These are phyloP conservation scores for Scheffersomyces stambukii DNA, from an alignment of 1,139 yeast genomes.

Conservation along the genomic window DNA sequence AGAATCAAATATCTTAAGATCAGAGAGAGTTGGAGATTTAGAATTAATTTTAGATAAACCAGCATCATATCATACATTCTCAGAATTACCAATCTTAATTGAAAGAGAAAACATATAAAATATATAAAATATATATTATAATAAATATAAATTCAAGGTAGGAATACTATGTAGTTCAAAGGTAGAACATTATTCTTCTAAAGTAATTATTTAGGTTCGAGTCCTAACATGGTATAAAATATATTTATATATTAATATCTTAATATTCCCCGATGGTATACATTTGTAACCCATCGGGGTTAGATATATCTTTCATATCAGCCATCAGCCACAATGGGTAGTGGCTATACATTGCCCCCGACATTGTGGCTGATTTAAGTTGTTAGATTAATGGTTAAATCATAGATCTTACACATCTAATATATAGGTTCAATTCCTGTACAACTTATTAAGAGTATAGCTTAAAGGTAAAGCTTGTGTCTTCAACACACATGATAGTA, in stretches of 20 bases:
- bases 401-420: conserved; percentile 2
- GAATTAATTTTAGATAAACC: conserved; percentile 13
- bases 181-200: conserved; percentile 3
- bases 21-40: conserved; percentile 9
- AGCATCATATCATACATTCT: conserved; percentile 12
- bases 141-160: no score
- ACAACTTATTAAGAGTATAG: conserved; percentile 2
- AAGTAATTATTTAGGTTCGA: conserved; percentile 2
- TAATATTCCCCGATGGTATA: no score
- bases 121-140: no score
- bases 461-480: conserved; percentile 3
- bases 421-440: conserved; percentile 1
- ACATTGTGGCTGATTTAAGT: no score
- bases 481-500: conserved; percentile 2
- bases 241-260: background rate
- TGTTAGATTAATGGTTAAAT: conserved; percentile 3
- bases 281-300: no score
- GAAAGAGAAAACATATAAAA: conserved; percentile 1
- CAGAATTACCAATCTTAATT: conserved; percentile 12
- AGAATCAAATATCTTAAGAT: conserved; percentile 6
- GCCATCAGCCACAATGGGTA: no score
- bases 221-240: background rate
- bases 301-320: no score
- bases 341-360: no score
- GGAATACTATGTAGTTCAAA: conserved; percentile 1